Conservation (phyloP, 306 rosid species). For the Cucumis hystrix region DNA sequence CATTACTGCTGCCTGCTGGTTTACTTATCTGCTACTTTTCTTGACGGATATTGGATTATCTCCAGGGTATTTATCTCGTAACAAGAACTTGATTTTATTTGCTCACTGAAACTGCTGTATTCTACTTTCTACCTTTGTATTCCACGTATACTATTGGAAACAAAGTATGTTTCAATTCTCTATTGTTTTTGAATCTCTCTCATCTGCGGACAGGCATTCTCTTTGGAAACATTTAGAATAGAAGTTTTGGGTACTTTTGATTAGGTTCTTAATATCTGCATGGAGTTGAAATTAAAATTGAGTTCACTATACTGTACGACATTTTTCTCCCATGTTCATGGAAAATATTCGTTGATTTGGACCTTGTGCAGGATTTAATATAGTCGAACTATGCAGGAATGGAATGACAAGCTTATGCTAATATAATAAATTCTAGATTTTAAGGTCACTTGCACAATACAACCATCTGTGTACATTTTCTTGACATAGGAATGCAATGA, state of each 20-base stretch:
- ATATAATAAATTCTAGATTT: background rate
- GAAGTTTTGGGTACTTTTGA: background rate
- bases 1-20: conserved; percentile 95
- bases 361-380: background rate
- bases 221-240: background rate
- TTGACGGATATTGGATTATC: conserved; percentile 84
- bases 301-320: background rate
- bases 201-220: background rate
- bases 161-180: background rate
- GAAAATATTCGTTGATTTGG: background rate
- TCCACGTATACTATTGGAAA: background rate
- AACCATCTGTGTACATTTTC: background rate
- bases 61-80: conserved; percentile 34
- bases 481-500: background rate
- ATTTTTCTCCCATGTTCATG: background rate
- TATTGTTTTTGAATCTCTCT: background rate
- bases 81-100: background rate
- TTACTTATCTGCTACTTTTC: conserved; percentile 78
- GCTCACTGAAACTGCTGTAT: background rate
- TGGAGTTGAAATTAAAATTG: background rate
- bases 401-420: background rate
- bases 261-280: background rate
- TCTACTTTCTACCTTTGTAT: background rate
- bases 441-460: background rate
- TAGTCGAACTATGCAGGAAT: background rate